Evolutionary conservation across 495 filamentous ascomycete species (phyloP), one percentile per base, ranked within the genome.

Genomic region (Penicillium cinerascens): DNA sequence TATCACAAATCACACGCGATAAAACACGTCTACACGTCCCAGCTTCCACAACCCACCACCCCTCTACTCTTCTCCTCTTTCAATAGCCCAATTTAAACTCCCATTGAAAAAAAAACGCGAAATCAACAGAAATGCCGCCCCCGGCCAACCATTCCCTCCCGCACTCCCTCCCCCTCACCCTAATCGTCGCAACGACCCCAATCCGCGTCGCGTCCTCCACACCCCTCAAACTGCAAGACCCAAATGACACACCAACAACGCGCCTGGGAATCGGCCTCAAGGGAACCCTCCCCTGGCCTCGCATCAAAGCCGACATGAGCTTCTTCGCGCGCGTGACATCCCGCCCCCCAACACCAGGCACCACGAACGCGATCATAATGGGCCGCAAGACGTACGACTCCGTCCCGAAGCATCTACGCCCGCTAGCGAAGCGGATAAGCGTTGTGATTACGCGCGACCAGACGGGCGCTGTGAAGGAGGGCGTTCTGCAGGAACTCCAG

Each of bases 381-480:
- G 93, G 93, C 43, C 88, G 93, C 56, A 96, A 93, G 70, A 97
- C 93, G 0, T 98, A 91, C 84, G 87, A 92, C 23, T 87, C 82
- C 40, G 90, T 98, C 4, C 92, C 92, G 2, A 60, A 69, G 0
- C 73, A 71, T 11, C 87, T 91, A 59, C 79, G 91, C n/a, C 93
- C 93, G 26, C 73, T 98, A 11, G 84, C 79, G 42, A 88, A 81
- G 21, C 68, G 93, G 22, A 67, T 87, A 5, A 97, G 90, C 58
- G 79, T 96, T 9, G 83, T 98, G 42, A 65, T 98, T 44, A 86
- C 82, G 29, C 75, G 87, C 20, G 62, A 74, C 51, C 55, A 29
- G 41, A 47, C 39, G 15, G 73, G 68, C 0, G 48, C 47, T 20
- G 71, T 70, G 20, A 33, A 43, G 1, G 54, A 67, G 23, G 54